phyloP scores from a whole-genome alignment of 2,329 filamentous ascomycete species.

The Fonsecaea nubica region DNA sequence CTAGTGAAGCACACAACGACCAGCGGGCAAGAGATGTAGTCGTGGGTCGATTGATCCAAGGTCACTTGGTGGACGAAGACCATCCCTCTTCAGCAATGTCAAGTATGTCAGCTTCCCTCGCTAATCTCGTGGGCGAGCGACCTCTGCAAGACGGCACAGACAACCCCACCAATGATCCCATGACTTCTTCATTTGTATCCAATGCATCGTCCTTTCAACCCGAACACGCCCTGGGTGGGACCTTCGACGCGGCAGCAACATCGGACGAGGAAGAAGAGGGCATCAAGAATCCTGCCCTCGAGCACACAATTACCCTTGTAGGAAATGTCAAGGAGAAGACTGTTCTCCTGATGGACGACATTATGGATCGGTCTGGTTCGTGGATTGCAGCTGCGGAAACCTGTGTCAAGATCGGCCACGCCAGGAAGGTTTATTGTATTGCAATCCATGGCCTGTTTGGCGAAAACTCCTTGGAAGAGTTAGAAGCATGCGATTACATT shows the following conservation, averaged over 20 bases:
- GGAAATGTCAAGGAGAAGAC: constrained; percentile 87
- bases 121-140: constrained; percentile 57
- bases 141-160: constrained; percentile 57
- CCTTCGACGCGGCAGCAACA: constrained; percentile 78
- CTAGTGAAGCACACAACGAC: constrained; percentile 70
- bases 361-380: constrained; percentile 96
- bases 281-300: constrained; percentile 78
- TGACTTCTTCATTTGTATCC: constrained; percentile 82
- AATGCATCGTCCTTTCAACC: constrained; percentile 75
- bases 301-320: constrained; percentile 97
- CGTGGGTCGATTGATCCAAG: constrained; percentile 86
- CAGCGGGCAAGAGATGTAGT: constrained; percentile 87
- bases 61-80: constrained; percentile 93
- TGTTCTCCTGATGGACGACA: constrained; percentile 96
- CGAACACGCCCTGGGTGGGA: constrained; percentile 78
- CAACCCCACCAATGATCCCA: constrained; percentile 73
- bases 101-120: constrained; percentile 67
- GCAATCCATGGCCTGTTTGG: constrained; percentile 96
- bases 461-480: constrained; percentile 83
- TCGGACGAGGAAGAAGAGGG: constrained; percentile 94
- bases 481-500: constrained; percentile 92
- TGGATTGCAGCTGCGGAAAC: constrained; percentile 95
- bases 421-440: constrained; percentile 96
- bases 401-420: constrained; percentile 88
- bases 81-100: constrained; percentile 78